Conservation (phyloP, 306 rosid genomes). For the Begonia peltatifolia region DNA sequence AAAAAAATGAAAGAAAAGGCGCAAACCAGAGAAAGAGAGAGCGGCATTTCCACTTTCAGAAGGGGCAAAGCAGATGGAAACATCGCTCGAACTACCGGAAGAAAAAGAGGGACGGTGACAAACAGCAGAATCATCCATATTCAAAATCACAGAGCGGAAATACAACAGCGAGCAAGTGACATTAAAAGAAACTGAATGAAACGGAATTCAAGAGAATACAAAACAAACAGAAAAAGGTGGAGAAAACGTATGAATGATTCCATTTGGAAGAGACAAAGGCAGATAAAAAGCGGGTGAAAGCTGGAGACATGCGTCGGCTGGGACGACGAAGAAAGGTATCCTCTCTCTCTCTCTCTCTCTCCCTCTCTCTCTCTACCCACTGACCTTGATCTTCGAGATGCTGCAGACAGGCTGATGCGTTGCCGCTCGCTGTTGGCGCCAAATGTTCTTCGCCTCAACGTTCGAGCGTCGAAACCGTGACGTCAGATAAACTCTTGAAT, state of each 20-base stretch:
- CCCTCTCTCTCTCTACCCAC: too few relatives aligned
- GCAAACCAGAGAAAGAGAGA: slow-evolving; percentile 12
- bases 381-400: too few relatives aligned
- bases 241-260: background rate
- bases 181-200: background rate
- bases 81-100: slow-evolving; percentile 23
- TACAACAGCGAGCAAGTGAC: background rate
- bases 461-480: too few relatives aligned
- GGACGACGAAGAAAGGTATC: too few relatives aligned
- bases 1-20: background rate
- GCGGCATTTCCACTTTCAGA: slow-evolving; percentile 1
- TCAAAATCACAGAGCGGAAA: background rate
- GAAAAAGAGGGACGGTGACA: slow-evolving; percentile 8
- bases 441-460: too few relatives aligned
- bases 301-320: background rate
- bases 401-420: too few relatives aligned
- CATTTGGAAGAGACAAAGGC: background rate
- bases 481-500: too few relatives aligned
- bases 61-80: slow-evolving; percentile 28
- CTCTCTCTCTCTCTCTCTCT: too few relatives aligned
- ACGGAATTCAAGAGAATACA: background rate
- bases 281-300: background rate
- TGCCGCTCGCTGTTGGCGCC: too few relatives aligned
- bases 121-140: slow-evolving; percentile 22
- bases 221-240: background rate